phyloP scores from a whole-genome alignment of 306 rosid species.

The Prunus kanzakura region DNA sequence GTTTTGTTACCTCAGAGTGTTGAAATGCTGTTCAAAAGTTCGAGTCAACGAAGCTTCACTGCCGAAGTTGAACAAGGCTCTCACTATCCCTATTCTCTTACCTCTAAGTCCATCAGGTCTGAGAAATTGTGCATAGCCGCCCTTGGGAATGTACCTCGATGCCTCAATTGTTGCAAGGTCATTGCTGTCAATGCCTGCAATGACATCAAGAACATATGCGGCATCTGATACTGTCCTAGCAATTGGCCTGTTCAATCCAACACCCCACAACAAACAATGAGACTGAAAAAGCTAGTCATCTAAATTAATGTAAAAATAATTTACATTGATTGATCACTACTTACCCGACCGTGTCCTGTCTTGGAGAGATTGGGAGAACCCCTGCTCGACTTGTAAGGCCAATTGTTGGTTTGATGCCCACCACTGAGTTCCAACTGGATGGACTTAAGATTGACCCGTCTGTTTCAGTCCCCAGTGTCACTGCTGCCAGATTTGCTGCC shows the following conservation, averaged over 20 bases:
- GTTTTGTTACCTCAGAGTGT: slow-evolving; percentile 46
- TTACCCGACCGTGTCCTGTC: slow-evolving; percentile 66
- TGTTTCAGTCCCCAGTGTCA: slow-evolving; percentile 62
- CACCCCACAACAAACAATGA: not conserved
- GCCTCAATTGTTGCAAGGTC: slow-evolving; percentile 44
- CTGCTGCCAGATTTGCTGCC: slow-evolving; percentile 59
- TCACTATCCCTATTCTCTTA: slow-evolving; percentile 49
- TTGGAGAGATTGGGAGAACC: slow-evolving; percentile 49
- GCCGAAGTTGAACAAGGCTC: slow-evolving; percentile 23
- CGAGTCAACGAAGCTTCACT: slow-evolving; percentile 9
- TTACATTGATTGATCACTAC: not conserved
- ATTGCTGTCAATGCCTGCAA: slow-evolving; percentile 58
- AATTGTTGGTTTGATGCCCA: slow-evolving; percentile 64
- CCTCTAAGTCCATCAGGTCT: slow-evolving; percentile 43
- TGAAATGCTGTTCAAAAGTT: slow-evolving; percentile 36
- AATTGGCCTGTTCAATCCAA: slow-evolving; percentile 47
- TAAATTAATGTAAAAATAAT: not conserved
- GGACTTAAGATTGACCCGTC: slow-evolving; percentile 60
- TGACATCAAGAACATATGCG: slow-evolving; percentile 64
- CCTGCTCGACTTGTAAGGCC: slow-evolving; percentile 74
- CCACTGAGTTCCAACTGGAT: slow-evolving; percentile 59
- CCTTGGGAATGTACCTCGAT: slow-evolving; percentile 46
- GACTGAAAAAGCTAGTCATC: too few relatives aligned
- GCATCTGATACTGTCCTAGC: slow-evolving; percentile 72
- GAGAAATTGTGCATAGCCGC: slow-evolving; percentile 56